Conservation (phyloP, 164 flowering plant species). For the Annona cherimola region DNA sequence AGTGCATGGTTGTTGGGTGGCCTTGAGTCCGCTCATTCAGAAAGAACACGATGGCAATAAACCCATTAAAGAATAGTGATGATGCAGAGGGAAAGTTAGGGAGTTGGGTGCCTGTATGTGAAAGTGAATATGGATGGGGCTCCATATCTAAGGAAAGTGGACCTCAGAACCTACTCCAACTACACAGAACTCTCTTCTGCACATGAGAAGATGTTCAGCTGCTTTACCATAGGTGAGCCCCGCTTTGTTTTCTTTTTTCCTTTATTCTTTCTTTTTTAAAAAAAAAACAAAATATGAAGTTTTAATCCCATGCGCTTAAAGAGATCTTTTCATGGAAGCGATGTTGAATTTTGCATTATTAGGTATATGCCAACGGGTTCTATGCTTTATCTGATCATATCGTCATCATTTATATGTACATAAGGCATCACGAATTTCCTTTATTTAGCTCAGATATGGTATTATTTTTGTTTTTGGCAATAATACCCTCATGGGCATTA, state of each 20-base stretch:
- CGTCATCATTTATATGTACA: neutral
- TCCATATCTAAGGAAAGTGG: constrained; percentile 82
- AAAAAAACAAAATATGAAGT: no score
- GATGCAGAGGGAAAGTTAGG: constrained; percentile 39
- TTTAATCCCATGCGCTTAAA: no score
- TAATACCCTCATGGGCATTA: no score
- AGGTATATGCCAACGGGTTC: no score
- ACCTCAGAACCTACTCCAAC: constrained; percentile 51
- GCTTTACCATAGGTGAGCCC: constrained; percentile 70
- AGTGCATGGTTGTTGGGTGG: constrained; percentile 95
- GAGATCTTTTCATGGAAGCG: no score
- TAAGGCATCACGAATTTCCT: no score
- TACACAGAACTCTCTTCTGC: constrained; percentile 69
- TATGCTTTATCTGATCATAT: neutral
- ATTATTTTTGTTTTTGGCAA: no score
- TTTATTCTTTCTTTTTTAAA: no score
- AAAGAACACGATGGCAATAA: constrained; percentile 69
- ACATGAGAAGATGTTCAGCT: constrained; percentile 86
- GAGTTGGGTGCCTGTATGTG: constrained; percentile 58
- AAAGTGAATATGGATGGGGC: constrained; percentile 96
- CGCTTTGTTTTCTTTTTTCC: neutral
- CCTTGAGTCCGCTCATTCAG: constrained; percentile 85
- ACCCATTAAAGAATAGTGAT: constrained; percentile 35
- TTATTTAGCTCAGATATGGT: no score
- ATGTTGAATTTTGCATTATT: no score